Conservation (phyloP, 1,284 basidiomycete species). For the Schizophyllum commune region DNA sequence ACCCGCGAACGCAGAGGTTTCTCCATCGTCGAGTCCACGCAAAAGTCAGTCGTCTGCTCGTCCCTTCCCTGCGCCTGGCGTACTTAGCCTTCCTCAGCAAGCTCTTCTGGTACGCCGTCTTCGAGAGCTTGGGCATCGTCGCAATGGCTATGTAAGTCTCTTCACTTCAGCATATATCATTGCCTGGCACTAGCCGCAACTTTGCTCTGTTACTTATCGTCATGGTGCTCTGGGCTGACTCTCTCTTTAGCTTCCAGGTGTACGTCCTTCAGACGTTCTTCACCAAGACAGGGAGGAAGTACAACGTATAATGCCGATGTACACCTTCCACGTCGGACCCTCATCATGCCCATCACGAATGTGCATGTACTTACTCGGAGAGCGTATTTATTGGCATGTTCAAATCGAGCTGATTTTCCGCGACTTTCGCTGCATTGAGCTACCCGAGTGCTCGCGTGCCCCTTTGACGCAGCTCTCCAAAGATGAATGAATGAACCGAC, state of each 20-base stretch:
- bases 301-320: constrained; percentile 77
- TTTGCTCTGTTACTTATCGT: too few species aligned
- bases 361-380: neutral
- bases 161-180: neutral
- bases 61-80: constrained; percentile 6
- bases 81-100: constrained; percentile 41
- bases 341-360: neutral
- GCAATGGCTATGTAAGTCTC: constrained; percentile 71
- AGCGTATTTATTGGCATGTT: neutral
- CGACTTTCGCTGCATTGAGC: too few species aligned
- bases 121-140: constrained; percentile 71
- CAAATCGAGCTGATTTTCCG: too few species aligned
- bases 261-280: constrained; percentile 92
- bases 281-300: constrained; percentile 76
- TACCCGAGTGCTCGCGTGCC: too few species aligned
- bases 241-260: constrained; percentile 61
- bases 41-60: constrained; percentile 42
- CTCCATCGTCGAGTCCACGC: constrained; percentile 71
- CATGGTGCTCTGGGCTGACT: neutral
- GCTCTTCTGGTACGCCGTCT: constrained; percentile 84
- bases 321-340: constrained; percentile 24
- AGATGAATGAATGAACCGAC: too few species aligned
- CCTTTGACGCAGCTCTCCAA: too few species aligned
- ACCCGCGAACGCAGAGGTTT: constrained; percentile 79
- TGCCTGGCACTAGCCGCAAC: too few species aligned